A percentile compares a stretch with the other conserved stretches of the same genome.
Conservation (phyloP, 2,329 filamentous ascomycete species). For the Aspergillus amoenus region DNA sequence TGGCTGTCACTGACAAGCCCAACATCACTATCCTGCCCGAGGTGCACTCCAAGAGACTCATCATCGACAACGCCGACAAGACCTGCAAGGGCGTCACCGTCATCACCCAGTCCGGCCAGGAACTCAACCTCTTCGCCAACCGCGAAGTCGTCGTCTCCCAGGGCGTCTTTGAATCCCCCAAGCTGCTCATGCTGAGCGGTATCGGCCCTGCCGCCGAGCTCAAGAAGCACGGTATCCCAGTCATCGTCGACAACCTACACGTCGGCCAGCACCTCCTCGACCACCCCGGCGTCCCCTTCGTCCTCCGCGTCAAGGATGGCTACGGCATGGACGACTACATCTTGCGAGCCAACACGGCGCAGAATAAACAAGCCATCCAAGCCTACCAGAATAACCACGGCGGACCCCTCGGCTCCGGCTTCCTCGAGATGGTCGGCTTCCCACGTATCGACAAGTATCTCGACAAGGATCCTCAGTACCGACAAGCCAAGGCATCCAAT, state of each 20-base stretch:
- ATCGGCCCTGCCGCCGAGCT: constrained; percentile 46
- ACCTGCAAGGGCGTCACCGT: constrained; percentile 50
- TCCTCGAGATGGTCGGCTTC: constrained; percentile 57
- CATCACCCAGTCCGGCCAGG: constrained; percentile 41
- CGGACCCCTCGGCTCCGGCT: constrained; percentile 43
- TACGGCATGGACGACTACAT: constrained; percentile 42
- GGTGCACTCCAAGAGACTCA: constrained; percentile 53
- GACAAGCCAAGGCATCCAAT: constrained; percentile 42
- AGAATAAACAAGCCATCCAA: constrained; percentile 32
- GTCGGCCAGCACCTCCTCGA: constrained; percentile 36
- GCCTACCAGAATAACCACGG: constrained; percentile 41
- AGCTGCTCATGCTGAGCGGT: constrained; percentile 52
- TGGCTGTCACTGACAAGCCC: constrained; percentile 53
- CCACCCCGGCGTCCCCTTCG: constrained; percentile 43
- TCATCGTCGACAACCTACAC: constrained; percentile 34
- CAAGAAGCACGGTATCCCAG: constrained; percentile 26
- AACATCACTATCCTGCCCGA: constrained; percentile 56
- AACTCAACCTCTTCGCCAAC: constrained; percentile 49
- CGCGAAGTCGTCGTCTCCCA: constrained; percentile 51
- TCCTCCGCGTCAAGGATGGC: constrained; percentile 45
- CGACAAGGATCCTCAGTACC: constrained; percentile 48
- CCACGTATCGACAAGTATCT: constrained; percentile 19
- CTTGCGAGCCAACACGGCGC: constrained; percentile 34
- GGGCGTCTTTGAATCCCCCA: constrained; percentile 54
- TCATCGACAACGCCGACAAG: constrained; percentile 50